A percentile compares a stretch with the other conserved stretches of the same genome.
These are phyloP conservation scores for Glycine latifolia DNA, from an alignment of 306 rosid genomes.

Conservation along the genomic window DNA sequence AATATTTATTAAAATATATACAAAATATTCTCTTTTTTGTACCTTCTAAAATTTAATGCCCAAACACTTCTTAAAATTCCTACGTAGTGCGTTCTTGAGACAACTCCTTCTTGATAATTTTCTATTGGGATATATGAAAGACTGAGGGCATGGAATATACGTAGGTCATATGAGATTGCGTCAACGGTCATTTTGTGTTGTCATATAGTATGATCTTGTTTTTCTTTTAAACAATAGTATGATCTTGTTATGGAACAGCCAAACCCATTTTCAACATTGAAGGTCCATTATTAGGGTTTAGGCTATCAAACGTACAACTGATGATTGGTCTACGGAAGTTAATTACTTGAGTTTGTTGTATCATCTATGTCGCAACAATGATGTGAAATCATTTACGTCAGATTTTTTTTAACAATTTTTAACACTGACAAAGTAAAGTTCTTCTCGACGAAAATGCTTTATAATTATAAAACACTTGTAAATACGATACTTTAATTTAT, in stretches of 20 bases:
- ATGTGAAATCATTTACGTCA: background rate
- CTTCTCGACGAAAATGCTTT: background rate
- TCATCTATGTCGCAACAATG: background rate
- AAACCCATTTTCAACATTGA: background rate
- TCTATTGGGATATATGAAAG: background rate
- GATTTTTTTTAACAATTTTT: background rate
- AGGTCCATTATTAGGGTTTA: background rate
- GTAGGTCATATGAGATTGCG: background rate
- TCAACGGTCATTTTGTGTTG: background rate
- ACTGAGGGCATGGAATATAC: background rate
- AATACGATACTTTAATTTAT: background rate
- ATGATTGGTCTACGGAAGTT: background rate
- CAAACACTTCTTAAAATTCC: no score
- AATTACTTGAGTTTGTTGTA: background rate
- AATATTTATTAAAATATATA: no score
- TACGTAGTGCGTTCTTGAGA: no score
- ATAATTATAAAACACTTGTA: background rate
- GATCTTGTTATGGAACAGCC: background rate
- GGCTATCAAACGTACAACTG: background rate
- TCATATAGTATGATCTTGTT: background rate
- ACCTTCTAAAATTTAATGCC: no score
- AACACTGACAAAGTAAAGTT: background rate
- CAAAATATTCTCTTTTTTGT: no score
- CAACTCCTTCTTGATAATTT: no score
- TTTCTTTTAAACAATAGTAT: no score